phyloP scores from a whole-genome alignment of 2,329 filamentous ascomycete species.

The Nigrospora osmanthi region DNA sequence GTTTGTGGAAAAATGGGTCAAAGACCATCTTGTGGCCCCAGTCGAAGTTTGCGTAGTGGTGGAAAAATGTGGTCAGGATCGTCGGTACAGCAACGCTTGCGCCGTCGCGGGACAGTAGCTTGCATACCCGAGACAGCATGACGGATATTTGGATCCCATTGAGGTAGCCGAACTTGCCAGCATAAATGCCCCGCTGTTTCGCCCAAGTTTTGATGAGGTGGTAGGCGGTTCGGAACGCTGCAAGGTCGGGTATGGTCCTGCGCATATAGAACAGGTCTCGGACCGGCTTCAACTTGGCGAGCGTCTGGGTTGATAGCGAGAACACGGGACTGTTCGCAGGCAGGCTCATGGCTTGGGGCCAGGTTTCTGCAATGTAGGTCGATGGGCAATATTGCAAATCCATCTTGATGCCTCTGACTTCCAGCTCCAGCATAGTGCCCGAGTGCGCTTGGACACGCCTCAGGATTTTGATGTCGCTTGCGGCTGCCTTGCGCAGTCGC shows the following conservation, averaged over 20 bases:
- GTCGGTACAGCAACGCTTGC: slow-evolving; percentile 35
- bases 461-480: slow-evolving; percentile 38
- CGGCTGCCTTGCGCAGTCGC: slow-evolving; percentile 39
- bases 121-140: slow-evolving; percentile 52
- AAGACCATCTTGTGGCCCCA: slow-evolving; percentile 48
- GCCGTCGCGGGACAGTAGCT: slow-evolving; percentile 34
- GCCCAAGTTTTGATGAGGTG: slow-evolving; percentile 57
- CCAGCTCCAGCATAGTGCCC: slow-evolving; percentile 58
- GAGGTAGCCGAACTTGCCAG: slow-evolving; percentile 56
- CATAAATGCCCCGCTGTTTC: slow-evolving; percentile 52
- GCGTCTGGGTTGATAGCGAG: slow-evolving; percentile 43
- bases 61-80: slow-evolving; percentile 53
- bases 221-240: slow-evolving; percentile 50
- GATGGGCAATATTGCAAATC: slow-evolving; percentile 63
- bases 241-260: slow-evolving; percentile 50
- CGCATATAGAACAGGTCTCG: slow-evolving; percentile 55
- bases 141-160: slow-evolving; percentile 58
- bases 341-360: slow-evolving; percentile 37
- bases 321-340: slow-evolving; percentile 46
- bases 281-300: slow-evolving; percentile 56
- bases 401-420: slow-evolving; percentile 47
- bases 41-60: slow-evolving; percentile 52
- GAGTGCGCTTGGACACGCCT: slow-evolving; percentile 50
- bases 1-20: slow-evolving; percentile 51
- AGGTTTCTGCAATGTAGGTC: slow-evolving; percentile 43